Percentiles rank a stretch among this genome's conserved stretches.
These are phyloP conservation scores for Suhomyces chickasaworum DNA, from an alignment of 1,139 yeast species.

Conservation along the genomic window DNA sequence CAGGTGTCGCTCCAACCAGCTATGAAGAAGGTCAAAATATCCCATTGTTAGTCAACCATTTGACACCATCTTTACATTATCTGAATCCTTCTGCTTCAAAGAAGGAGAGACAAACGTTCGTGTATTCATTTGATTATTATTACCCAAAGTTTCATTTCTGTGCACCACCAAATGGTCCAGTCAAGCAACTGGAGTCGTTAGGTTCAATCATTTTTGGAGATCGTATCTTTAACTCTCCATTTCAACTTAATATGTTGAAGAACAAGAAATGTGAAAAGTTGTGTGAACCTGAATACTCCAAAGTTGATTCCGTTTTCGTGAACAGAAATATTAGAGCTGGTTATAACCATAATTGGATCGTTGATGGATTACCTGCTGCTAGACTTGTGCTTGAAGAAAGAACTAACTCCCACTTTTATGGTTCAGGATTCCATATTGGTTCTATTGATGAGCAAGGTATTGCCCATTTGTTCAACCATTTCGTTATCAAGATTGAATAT, in stretches of 20 bases:
- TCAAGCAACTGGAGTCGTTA: constrained; percentile 81
- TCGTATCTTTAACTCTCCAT: constrained; percentile 91
- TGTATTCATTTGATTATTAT: constrained; percentile 84
- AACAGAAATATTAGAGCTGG: constrained; percentile 78
- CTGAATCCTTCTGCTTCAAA: constrained; percentile 31
- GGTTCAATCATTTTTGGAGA: constrained; percentile 96
- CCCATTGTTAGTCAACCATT: constrained; percentile 82
- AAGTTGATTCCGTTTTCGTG: constrained; percentile 70
- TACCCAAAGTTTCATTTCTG: constrained; percentile 84
- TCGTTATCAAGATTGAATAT: constrained; percentile 75
- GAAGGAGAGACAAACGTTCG: constrained; percentile 49
- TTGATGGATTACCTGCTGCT: constrained; percentile 95
- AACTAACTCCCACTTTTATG: constrained; percentile 64
- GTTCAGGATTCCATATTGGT: constrained; percentile 84
- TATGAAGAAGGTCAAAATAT: constrained; percentile 71
- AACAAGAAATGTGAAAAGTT: constrained; percentile 64
- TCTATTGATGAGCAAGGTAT: constrained; percentile 46
- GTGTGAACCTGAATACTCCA: constrained; percentile 60
- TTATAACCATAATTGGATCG: constrained; percentile 86
- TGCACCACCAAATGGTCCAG: constrained; percentile 65
- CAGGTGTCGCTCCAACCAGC: constrained; percentile 94
- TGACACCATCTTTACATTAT: constrained; percentile 75
- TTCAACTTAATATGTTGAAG: constrained; percentile 74
- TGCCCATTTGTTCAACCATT: constrained; percentile 76
- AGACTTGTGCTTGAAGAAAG: constrained; percentile 54